Evolutionary conservation across 1,284 basidiomycete genomes (phyloP).

Genomic region (Cryptococcus floricola): DNA sequence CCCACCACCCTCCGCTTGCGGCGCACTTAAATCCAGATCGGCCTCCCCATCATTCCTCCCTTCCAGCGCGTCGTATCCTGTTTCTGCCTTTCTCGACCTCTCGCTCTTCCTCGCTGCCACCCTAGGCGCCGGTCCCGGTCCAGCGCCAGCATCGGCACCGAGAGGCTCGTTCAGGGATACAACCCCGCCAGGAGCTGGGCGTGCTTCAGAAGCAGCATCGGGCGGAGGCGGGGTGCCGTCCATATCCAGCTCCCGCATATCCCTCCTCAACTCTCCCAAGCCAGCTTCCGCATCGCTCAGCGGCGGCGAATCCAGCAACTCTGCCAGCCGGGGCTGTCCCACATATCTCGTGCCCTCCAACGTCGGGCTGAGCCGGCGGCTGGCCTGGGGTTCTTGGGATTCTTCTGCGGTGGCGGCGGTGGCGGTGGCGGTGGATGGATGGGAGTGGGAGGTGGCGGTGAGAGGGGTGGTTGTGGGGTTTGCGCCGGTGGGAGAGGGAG

Average conservation of each 20-base stretch:
- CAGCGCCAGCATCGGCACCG: neutral
- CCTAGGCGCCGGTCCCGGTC: neutral
- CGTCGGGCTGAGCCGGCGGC: neutral
- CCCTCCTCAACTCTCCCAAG: neutral
- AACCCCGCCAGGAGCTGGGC: neutral
- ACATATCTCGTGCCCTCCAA: slow-evolving; percentile 8
- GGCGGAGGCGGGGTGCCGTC: neutral
- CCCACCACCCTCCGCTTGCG: slow-evolving; percentile 34
- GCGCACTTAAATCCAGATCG: slow-evolving; percentile 43
- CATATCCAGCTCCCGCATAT: neutral
- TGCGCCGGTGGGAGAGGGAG: slow-evolving; percentile 21
- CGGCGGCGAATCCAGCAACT: slow-evolving; percentile 23
- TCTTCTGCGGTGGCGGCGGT: neutral
- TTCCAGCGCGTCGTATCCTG: slow-evolving; percentile 38
- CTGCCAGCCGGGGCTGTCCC: slow-evolving; percentile 4
- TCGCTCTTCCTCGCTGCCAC: neutral
- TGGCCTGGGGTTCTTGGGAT: neutral
- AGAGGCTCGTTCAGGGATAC: neutral
- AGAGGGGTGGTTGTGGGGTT: neutral
- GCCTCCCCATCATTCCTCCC: slow-evolving; percentile 49
- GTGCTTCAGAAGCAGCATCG: neutral
- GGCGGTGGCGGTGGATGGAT: neutral
- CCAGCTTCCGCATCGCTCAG: slow-evolving; percentile 10
- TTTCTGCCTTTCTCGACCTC: slow-evolving; percentile 16
- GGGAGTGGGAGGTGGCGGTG: neutral